These are phyloP conservation scores for Austroboletus novae-zelandiae DNA, from an alignment of 1,284 basidiomycete species.

Conservation along the genomic window DNA sequence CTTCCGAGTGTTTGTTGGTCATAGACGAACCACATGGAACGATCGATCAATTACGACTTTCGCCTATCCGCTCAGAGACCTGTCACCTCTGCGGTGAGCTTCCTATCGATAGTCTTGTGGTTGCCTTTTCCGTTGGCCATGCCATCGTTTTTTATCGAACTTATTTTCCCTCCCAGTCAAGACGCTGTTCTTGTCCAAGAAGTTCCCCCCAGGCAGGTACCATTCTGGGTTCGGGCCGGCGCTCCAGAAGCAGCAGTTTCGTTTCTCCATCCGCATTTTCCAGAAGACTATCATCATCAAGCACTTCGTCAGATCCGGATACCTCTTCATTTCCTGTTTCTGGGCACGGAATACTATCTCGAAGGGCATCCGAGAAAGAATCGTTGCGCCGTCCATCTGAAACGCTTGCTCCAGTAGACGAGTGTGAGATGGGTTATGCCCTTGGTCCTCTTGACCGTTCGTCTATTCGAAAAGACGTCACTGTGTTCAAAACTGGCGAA, in stretches of 20 bases:
- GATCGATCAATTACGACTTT: constrained; percentile 53
- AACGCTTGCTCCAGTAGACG: constrained; percentile 50
- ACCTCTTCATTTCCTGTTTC: constrained; percentile 67
- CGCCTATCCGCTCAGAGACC: constrained; percentile 45
- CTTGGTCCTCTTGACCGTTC: constrained; percentile 38
- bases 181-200: constrained; percentile 64
- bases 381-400: constrained; percentile 50
- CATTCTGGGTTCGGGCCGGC: constrained; percentile 46
- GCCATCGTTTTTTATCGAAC: constrained; percentile 60
- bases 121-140: constrained; percentile 62
- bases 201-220: constrained; percentile 44
- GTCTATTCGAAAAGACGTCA: constrained; percentile 54
- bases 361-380: constrained; percentile 67
- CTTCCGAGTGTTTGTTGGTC: constrained; percentile 57
- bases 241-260: constrained; percentile 61
- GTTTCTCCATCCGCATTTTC: constrained; percentile 50
- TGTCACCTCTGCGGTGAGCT: constrained; percentile 69
- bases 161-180: constrained; percentile 54
- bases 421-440: constrained; percentile 36
- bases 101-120: constrained; percentile 58
- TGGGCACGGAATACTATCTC: constrained; percentile 71
- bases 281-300: constrained; percentile 39
- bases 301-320: constrained; percentile 43
- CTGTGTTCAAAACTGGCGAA: constrained; percentile 54
- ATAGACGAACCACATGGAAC: constrained; percentile 57